Evolutionary conservation across 805 yeast genomes (phyloP), one percentile per base, ranked within the genome.

Genomic region (Kazachstania kunashirensis): DNA sequence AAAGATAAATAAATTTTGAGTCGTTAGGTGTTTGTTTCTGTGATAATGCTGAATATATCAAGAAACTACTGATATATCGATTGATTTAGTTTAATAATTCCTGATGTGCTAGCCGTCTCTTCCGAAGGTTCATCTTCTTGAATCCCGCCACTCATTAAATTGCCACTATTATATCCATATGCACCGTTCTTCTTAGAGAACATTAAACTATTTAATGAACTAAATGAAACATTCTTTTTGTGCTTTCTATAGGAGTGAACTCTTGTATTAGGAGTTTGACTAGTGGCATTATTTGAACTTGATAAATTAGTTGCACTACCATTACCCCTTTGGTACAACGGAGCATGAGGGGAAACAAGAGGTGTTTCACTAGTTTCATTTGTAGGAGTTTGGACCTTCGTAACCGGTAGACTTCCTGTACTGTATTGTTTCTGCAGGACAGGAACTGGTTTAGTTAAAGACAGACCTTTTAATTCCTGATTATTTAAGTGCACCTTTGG

Each of bases 221-320:
- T 50, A 33, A 57, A 57, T 0, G 62, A 57, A 2, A 56, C 61
- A 29, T 53, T 56, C 34, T 57, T 57, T 35, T 52, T 53, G 35
- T 57, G 62, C 27, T 50, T 57, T 39, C 61, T 46, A 4, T 50
- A 40, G 8, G 57, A 51, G 29, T 54, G 59, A 4, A 51, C 47
- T 36, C 57, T 49, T 7, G 48, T 10, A 11, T 14, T 23, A 15
- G 23, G 10, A 9, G 12, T 5, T 13, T 6, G 5, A 4, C 36
- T 26, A 5, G 28, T 19, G 2, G 30, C 30, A 9, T 23, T 20
- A 8, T 26, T 20, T 2, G 39, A 7, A 5, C 47, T 28, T 2
- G 40, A 37, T 15, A 53, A 41, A 34, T 47, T 53, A 12, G 39
- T 44, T 10, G 52, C 48, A 38, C 57, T 53, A 13, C 46, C 41